phyloP scores from a whole-genome alignment of 2,329 filamentous ascomycete species.

The Xenosphaeropsis pyriputrescens region DNA sequence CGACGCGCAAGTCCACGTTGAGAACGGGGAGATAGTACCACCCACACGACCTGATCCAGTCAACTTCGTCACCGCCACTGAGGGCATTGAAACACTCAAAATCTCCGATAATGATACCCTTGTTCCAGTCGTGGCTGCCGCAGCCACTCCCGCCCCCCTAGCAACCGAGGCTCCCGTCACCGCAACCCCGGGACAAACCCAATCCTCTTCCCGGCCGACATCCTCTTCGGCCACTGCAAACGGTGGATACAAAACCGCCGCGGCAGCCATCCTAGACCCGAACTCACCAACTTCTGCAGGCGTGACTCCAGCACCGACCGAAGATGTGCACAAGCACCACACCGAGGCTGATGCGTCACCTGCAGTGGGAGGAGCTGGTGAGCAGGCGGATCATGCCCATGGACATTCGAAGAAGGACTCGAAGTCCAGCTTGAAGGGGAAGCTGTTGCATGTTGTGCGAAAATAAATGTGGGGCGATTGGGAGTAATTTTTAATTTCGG shows the following conservation, averaged over 20 bases:
- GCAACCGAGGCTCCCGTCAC: too few species aligned
- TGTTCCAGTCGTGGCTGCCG: neutral
- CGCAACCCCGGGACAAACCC: too few species aligned
- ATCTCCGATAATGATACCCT: slow-evolving; percentile 7
- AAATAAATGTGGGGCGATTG: neutral
- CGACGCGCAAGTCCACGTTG: slow-evolving; percentile 1
- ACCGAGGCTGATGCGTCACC: neutral
- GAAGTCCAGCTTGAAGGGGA: neutral
- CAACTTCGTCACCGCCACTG: slow-evolving; percentile 10
- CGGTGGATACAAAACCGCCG: neutral
- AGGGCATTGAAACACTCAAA: slow-evolving; percentile 3
- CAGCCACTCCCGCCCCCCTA: too few species aligned
- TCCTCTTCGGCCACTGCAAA: neutral
- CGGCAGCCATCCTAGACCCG: neutral
- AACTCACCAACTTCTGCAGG: neutral
- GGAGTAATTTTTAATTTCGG: too few species aligned
- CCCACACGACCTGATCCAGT: slow-evolving; percentile 9
- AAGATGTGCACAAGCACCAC: neutral
- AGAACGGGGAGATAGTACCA: slow-evolving; percentile 9
- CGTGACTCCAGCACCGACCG: neutral
- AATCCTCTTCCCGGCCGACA: too few species aligned
- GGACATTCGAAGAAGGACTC: neutral
- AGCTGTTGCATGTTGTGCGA: neutral
- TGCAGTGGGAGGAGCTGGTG: neutral
- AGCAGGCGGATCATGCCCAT: neutral